Conservation (phyloP, 192 early-diverging fungal genomes). For the Coemansia sp. region DNA sequence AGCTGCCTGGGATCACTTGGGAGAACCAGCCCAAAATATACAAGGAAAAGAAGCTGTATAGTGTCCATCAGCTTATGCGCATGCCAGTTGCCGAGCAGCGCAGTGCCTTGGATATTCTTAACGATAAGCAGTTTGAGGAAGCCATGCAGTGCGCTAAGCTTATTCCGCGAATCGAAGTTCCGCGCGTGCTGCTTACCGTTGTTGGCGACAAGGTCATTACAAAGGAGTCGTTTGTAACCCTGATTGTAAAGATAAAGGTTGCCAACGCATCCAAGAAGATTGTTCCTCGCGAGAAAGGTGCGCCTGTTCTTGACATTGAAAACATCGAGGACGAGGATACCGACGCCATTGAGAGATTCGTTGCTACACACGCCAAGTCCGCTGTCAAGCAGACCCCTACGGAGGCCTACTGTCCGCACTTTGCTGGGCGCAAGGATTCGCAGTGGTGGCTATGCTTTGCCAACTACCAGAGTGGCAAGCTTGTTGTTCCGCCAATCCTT, state of each 20-base stretch:
- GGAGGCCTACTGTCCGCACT: conserved; percentile 52
- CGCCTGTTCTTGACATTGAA: conserved; percentile 41
- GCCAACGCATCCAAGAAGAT: conserved; percentile 26
- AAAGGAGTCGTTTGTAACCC: conserved; percentile 74
- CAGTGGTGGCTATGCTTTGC: conserved; percentile 93
- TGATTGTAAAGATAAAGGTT: conserved; percentile 52
- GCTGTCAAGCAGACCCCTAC: conserved; percentile 24
- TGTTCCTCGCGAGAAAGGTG: conserved; percentile 23
- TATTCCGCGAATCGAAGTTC: conserved; percentile 75
- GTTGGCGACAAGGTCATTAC: conserved; percentile 77
- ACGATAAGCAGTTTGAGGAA: conserved; percentile 65
- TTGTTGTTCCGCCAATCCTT: conserved; percentile 75
- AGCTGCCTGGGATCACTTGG: conserved; percentile 76
- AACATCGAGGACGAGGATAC: conserved; percentile 23
- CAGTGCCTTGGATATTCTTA: conserved; percentile 55
- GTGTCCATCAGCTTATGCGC: conserved; percentile 65
- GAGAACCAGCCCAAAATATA: conserved; percentile 67
- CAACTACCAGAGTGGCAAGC: conserved; percentile 76
- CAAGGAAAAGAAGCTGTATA: conserved; percentile 50
- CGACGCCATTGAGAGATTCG: conserved; percentile 3
- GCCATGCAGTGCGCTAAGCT: conserved; percentile 69
- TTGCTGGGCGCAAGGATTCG: conserved; percentile 68
- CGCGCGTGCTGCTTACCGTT: conserved; percentile 79
- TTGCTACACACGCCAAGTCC: conserved; percentile 14
- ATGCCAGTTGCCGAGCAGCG: conserved; percentile 64